Evolutionary conservation across 768 basidiomycete genomes (phyloP).

Genomic region (Pleurotus citrinopileatus): DNA sequence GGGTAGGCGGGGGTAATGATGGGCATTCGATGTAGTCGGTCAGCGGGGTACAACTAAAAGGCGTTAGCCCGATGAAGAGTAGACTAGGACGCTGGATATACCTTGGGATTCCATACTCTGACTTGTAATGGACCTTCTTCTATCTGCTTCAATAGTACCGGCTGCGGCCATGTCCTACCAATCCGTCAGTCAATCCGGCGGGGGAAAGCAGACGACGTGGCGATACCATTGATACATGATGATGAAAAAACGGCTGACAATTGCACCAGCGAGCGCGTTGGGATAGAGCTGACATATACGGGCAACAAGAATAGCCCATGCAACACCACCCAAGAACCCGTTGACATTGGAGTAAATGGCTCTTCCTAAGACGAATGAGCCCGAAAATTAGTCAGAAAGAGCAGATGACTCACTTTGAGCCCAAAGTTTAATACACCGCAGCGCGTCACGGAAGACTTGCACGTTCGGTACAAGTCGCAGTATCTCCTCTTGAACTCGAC

Average conservation of each 20-base stretch:
- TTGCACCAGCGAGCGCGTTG: constrained; percentile 88
- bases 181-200: constrained; percentile 11
- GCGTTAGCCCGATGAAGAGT: constrained; percentile 1
- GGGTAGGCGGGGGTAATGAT: constrained; percentile 99
- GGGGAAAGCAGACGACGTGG: background rate
- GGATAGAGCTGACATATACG: constrained; percentile 99
- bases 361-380: constrained; percentile 51
- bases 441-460: constrained; percentile 88
- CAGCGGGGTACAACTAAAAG: constrained; percentile 81
- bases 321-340: constrained; percentile 96
- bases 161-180: constrained; percentile 94
- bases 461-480: constrained; percentile 93
- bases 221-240: constrained; percentile 95
- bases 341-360: constrained; percentile 98
- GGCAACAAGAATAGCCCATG: constrained; percentile 99
- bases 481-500: constrained; percentile 94
- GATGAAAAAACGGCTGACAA: constrained; percentile 97
- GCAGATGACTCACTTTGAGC: constrained; percentile 71
- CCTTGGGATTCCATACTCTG: constrained; percentile 98
- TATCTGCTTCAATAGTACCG: constrained; percentile 95
- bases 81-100: constrained; percentile 22
- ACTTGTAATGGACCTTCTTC: constrained; percentile 93
- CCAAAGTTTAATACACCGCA: constrained; percentile 98
- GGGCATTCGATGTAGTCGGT: constrained; percentile 96
- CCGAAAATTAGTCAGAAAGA: background rate